Conservation (phyloP, 305 asterid genomes). For the Fraxinus albicans region DNA sequence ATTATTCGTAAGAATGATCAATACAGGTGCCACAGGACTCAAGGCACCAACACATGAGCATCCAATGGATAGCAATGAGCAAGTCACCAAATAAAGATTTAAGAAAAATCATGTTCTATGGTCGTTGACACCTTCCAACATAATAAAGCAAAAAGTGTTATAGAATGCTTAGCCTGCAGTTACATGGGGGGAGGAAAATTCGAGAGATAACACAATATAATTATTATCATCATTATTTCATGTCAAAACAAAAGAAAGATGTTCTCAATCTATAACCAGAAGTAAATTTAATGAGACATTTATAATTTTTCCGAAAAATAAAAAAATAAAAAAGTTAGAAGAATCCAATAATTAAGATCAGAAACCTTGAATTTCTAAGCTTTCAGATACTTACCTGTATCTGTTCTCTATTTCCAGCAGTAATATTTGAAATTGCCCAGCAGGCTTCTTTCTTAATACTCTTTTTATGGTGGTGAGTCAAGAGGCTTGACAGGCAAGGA, state of each 20-base stretch:
- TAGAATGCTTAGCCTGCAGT: not conserved
- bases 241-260: not conserved
- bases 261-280: not conserved
- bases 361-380: conserved; percentile 8
- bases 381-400: conserved; percentile 53
- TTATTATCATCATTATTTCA: not conserved
- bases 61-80: not conserved
- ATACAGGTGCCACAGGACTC: not conserved
- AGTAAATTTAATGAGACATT: not conserved
- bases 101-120: not conserved
- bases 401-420: conserved; percentile 88
- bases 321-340: not conserved
- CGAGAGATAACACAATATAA: not conserved
- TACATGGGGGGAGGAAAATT: not conserved
- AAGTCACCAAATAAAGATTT: conserved; percentile 9
- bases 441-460: conserved; percentile 96
- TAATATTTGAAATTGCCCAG: conserved; percentile 90
- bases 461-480: conserved; percentile 84
- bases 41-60: not conserved
- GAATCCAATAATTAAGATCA: conserved; percentile 2
- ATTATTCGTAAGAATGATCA: conserved; percentile 17
- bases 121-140: not conserved
- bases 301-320: not conserved
- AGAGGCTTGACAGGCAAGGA: conserved; percentile 61
- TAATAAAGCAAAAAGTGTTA: not conserved